Percentiles rank a stretch among this genome's conserved stretches.
Evolutionary conservation across 306 rosid genomes (phyloP).

Genomic region (Fragaria ananassa): DNA sequence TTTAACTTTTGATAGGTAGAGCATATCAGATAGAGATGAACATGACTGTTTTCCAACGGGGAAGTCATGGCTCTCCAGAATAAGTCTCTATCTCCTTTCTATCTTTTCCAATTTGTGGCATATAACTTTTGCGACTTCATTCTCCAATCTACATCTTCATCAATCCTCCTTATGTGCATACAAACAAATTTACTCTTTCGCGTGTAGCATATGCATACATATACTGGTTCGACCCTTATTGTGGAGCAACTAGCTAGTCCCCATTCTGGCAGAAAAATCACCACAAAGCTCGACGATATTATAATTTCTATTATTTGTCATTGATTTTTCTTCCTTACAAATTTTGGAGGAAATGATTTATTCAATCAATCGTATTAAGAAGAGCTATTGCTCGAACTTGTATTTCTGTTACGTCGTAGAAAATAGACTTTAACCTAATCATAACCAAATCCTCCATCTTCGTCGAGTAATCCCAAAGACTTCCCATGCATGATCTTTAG

Average conservation of each 20-base stretch:
- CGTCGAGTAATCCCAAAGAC: too few species aligned
- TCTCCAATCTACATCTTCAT: background rate
- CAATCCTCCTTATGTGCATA: background rate
- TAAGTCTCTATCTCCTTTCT: background rate
- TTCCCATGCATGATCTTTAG: too few species aligned
- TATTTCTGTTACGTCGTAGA: too few species aligned
- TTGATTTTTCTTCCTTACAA: background rate
- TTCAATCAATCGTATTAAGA: too few species aligned
- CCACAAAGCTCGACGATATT: background rate
- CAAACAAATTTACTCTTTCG: slow-evolving; percentile 29
- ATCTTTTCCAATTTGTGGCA: slow-evolving; percentile 15
- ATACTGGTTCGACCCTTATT: background rate
- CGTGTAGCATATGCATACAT: slow-evolving; percentile 1
- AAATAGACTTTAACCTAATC: too few species aligned
- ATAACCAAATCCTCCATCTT: too few species aligned
- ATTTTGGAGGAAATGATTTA: too few species aligned
- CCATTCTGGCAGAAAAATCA: background rate
- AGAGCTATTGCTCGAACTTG: too few species aligned
- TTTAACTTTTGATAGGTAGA: background rate
- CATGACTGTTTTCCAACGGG: background rate
- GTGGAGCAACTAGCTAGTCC: slow-evolving; percentile 4
- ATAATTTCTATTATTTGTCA: background rate
- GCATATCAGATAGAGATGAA: background rate
- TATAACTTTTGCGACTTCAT: slow-evolving; percentile 16
- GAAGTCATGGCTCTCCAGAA: background rate